These are phyloP conservation scores for Aureobasidium subglaciale DNA, from an alignment of 2,329 filamentous ascomycete genomes.

Conservation along the genomic window DNA sequence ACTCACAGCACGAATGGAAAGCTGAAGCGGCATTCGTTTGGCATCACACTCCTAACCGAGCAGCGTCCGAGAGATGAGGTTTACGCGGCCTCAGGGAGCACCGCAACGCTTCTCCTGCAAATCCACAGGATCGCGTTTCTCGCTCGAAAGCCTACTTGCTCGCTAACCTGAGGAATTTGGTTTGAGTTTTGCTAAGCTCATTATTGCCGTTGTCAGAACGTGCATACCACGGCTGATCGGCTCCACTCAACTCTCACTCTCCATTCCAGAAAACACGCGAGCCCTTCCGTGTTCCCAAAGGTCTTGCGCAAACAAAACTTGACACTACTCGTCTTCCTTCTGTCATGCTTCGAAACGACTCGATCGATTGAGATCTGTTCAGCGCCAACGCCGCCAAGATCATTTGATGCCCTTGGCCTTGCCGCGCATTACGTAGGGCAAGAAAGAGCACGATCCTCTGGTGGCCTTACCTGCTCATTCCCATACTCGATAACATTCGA, in stretches of 20 bases:
- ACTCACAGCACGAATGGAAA: not conserved
- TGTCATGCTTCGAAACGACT: not conserved
- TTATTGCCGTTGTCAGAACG: not conserved
- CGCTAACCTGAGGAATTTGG: not conserved
- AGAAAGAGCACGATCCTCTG: not conserved
- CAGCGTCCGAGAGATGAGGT: not conserved
- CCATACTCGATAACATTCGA: not conserved
- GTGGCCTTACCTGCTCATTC: not conserved
- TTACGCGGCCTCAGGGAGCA: not conserved
- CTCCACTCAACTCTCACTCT: not conserved
- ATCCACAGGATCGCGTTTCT: not conserved
- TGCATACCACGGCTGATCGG: constrained; percentile 3
- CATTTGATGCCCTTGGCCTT: not conserved
- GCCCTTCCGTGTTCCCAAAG: too few relatives aligned
- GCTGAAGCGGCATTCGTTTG: not conserved
- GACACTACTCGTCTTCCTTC: not conserved
- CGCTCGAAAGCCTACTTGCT: too few relatives aligned
- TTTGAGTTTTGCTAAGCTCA: not conserved
- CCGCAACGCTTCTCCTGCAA: not conserved
- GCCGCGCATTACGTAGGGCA: not conserved
- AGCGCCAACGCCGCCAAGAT: not conserved
- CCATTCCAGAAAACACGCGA: not conserved
- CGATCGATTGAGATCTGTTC: not conserved
- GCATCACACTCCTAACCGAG: not conserved
- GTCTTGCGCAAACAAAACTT: not conserved